These are phyloP conservation scores for Casuarina glauca DNA, from an alignment of 306 rosid species.

Conservation along the genomic window DNA sequence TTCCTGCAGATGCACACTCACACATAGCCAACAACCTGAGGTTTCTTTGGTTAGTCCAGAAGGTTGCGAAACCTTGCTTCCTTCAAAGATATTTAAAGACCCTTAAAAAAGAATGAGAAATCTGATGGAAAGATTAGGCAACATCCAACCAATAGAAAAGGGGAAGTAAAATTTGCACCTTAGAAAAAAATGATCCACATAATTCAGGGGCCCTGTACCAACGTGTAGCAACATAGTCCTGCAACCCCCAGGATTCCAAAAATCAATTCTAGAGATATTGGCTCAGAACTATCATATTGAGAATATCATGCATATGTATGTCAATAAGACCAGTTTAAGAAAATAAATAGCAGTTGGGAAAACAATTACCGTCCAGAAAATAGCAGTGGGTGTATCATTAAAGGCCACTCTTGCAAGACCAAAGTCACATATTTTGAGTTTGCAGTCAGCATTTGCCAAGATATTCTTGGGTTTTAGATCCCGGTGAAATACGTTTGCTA, in stretches of 20 bases:
- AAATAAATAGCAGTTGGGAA: background rate
- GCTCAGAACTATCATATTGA: conserved; percentile 15
- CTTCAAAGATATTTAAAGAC: too few relatives aligned
- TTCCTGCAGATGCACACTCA: background rate
- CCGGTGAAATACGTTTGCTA: conserved; percentile 98
- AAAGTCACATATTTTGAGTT: conserved; percentile 97
- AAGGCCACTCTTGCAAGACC: conserved; percentile 99
- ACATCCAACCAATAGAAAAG: conserved; percentile 19
- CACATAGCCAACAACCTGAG: too few relatives aligned
- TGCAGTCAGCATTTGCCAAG: conserved; percentile 98
- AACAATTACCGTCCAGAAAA: conserved; percentile 94
- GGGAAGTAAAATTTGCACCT: conserved; percentile 50
- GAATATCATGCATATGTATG: background rate
- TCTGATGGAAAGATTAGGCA: conserved; percentile 13
- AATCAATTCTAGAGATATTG: conserved; percentile 11
- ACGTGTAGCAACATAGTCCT: conserved; percentile 99
- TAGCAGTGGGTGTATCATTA: conserved; percentile 97
- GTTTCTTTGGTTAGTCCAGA: too few relatives aligned
- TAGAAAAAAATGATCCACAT: conserved; percentile 98
- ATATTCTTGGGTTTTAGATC: conserved; percentile 97
- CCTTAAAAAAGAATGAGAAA: background rate
- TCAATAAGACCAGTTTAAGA: background rate
- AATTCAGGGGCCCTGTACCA: conserved; percentile 99
- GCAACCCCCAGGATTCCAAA: conserved; percentile 31
- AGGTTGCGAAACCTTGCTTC: too few relatives aligned